Base-by-base conservation (phyloP, 306 rosid species). In the Cercis canadensis region DNA sequence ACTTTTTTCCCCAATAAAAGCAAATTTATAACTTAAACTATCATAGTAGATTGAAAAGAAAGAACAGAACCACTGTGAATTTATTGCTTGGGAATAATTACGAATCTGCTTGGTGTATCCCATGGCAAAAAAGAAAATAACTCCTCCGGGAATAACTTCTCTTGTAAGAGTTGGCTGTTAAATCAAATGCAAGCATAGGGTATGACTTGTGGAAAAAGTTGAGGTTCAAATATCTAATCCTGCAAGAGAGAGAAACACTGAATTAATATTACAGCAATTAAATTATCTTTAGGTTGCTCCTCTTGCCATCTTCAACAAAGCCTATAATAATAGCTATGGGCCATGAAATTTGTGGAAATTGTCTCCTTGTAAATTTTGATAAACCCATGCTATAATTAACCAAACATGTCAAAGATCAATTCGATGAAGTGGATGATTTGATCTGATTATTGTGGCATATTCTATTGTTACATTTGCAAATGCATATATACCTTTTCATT, bases 381-480 rank as follows among this genome's bases (percentile, higher is more conserved):
- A 29, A 50, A 40, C 49, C 15, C 37, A 5, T 62, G 19, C 40
- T 45, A 37, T 56, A 61, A 57, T 37, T 77, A 15, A 61, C 51
- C 44, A 29, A 62, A 61, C 40, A 54, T 44, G 47, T 11, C 10
- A 14, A 7, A 43, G 18, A 15, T 44, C 12, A 58, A 44, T 62
- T 72, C 52, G 43, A 46, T 18, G 15, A 36, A 14, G 14, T 37
- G 53, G 50, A 45, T 10, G 13, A 1, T 41, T 55, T 31, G 49
- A 52, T 29, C n/a, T 52, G 36, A 51, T 6, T 51, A 52, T 47
- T 33, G 32, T 64, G 58, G 11, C 50, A 54, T 43, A 8, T 16
- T 8, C 39, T 62, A 8, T 17, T 41, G 21, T 15, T 32, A 50
- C 5, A 24, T 49, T 31, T 43, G 13, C 63, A 61, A n/a, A n/a